Evolutionary conservation across 352 stramenopile species (phyloP).

Genomic region (Globisporangium barbulae): DNA sequence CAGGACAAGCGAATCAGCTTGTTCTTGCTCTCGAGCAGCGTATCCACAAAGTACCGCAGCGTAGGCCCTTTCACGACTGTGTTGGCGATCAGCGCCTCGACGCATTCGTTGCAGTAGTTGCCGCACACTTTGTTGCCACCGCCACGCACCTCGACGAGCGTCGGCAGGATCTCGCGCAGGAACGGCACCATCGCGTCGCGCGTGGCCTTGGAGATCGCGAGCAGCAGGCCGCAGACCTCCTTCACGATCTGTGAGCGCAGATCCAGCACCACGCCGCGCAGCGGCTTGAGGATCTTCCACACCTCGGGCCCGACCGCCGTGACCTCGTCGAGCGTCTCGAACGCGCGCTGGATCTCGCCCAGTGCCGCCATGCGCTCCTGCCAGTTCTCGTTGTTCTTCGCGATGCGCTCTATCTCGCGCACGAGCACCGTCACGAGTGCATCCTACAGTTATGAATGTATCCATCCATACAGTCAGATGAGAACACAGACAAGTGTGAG

Average conservation of each 20-base stretch:
- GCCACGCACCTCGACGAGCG: constrained; percentile 74
- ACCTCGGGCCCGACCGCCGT: constrained; percentile 46
- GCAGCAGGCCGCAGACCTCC: constrained; percentile 65
- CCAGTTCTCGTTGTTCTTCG: constrained; percentile 79
- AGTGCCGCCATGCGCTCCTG: constrained; percentile 69
- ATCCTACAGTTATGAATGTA: constrained; percentile 19
- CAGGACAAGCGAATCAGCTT: constrained; percentile 78
- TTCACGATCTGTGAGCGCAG: constrained; percentile 86
- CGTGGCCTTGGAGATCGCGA: constrained; percentile 59
- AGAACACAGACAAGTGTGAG: neutral
- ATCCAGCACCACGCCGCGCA: constrained; percentile 74
- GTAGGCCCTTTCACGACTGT: constrained; percentile 75
- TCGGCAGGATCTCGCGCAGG: constrained; percentile 65
- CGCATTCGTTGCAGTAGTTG: constrained; percentile 74
- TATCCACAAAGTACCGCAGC: constrained; percentile 71
- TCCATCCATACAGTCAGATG: neutral
- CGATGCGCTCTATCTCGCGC: constrained; percentile 76
- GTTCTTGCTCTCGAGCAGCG: constrained; percentile 76
- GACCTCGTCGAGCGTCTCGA: constrained; percentile 53
- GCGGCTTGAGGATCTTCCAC: constrained; percentile 71
- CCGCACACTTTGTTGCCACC: constrained; percentile 84
- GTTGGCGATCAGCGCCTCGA: constrained; percentile 59
- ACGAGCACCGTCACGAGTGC: constrained; percentile 34
- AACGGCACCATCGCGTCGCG: constrained; percentile 77
- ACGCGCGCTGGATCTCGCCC: constrained; percentile 58